Percentiles rank a stretch among this genome's conserved stretches.
These are phyloP conservation scores for Astrothelium subdiscretum DNA, from an alignment of 495 filamentous ascomycete genomes.

Conservation along the genomic window DNA sequence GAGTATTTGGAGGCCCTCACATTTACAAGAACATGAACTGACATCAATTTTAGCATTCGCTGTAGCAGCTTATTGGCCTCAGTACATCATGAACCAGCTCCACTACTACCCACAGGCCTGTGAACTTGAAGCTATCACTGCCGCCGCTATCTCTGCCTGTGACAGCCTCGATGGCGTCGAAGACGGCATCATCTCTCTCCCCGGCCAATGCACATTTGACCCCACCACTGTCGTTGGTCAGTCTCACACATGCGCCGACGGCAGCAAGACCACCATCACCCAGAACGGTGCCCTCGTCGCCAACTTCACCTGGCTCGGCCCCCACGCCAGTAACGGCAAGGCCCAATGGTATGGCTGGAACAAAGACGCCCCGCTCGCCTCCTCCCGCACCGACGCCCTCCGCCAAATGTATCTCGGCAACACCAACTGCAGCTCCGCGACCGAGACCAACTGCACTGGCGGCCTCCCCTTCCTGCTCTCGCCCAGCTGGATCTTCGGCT, in stretches of 20 bases:
- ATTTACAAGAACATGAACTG: background rate
- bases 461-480: slow-evolving; percentile 8
- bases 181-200: slow-evolving; percentile 20
- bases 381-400: background rate
- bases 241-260: slow-evolving; percentile 8
- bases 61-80: slow-evolving; percentile 2
- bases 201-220: slow-evolving; percentile 23
- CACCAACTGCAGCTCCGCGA: background rate
- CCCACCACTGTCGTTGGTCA: slow-evolving; percentile 9
- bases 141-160: slow-evolving; percentile 25
- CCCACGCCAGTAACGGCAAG: background rate
- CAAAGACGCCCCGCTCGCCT: background rate
- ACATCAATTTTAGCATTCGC: background rate
- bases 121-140: slow-evolving; percentile 23
- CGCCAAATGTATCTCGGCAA: background rate
- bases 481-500: slow-evolving; percentile 10
- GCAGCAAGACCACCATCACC: background rate
- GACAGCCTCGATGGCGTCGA: slow-evolving; percentile 30
- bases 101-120: slow-evolving; percentile 16
- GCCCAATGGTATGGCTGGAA: background rate
- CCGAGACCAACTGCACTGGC: background rate
- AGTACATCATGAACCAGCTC: slow-evolving; percentile 7
- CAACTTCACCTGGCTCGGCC: background rate
- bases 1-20: too few species aligned
- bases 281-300: background rate